phyloP scores from a whole-genome alignment of 345 rosid species.

The Populus alba region DNA sequence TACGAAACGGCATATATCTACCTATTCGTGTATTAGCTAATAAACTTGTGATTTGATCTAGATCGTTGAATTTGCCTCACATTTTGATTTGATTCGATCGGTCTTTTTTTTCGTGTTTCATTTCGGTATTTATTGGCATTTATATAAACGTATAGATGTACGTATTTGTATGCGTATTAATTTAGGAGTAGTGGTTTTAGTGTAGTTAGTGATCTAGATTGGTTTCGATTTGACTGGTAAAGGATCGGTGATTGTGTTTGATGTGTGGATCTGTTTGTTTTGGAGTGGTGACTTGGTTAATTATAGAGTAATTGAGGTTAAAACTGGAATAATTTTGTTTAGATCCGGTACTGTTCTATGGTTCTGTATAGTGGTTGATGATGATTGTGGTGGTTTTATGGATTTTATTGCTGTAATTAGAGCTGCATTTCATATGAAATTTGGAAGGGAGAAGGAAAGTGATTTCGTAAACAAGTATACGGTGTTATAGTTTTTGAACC shows the following conservation, averaged over 20 bases:
- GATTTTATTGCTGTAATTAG: too few relatives aligned
- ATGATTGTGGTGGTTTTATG: neutral
- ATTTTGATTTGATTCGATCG: neutral
- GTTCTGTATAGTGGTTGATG: neutral
- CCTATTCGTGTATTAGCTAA: neutral
- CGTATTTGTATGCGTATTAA: neutral
- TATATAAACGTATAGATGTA: neutral
- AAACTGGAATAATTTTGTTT: neutral
- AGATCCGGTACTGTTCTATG: conserved; percentile 20
- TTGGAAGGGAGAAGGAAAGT: neutral
- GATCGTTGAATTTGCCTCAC: neutral
- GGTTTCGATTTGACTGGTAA: neutral
- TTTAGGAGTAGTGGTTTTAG: neutral
- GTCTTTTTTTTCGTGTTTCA: neutral
- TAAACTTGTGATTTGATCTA: neutral
- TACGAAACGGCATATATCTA: neutral
- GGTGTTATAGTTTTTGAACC: neutral
- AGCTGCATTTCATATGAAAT: neutral
- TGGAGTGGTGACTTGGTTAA: neutral
- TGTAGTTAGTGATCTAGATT: neutral
- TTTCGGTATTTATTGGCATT: neutral
- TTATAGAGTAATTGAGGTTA: neutral
- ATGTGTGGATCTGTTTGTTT: conserved; percentile 14
- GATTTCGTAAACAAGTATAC: too few relatives aligned
- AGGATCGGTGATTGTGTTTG: conserved; percentile 1